Percentiles rank a stretch among this genome's conserved stretches.
These are phyloP conservation scores for Wickerhamomyces queroliae DNA, from an alignment of 805 yeast species.

Conservation along the genomic window DNA sequence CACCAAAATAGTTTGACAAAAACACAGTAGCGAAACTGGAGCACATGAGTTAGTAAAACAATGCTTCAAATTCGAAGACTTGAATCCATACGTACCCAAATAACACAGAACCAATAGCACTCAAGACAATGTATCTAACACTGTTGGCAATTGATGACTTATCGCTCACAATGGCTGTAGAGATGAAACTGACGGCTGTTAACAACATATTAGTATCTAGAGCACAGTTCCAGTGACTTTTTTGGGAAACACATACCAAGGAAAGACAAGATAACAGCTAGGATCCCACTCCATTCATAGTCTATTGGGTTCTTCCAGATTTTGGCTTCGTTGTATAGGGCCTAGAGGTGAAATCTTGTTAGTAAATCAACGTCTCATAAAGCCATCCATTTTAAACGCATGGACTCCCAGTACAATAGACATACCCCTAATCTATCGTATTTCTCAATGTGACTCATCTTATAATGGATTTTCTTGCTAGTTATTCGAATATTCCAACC, in stretches of 20 bases:
- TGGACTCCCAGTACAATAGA: too few species aligned
- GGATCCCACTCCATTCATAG: not conserved
- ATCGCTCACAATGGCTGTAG: conserved; percentile 5
- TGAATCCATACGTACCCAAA: conserved; percentile 28
- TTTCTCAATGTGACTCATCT: not conserved
- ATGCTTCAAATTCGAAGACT: not conserved
- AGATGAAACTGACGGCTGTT: conserved; percentile 4
- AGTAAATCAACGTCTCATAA: not conserved
- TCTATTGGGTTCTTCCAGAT: not conserved
- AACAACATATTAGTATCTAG: not conserved
- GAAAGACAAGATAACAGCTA: not conserved
- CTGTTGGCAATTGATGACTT: conserved; percentile 8
- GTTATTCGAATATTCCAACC: too few species aligned
- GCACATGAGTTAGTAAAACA: not conserved
- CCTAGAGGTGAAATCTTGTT: not conserved
- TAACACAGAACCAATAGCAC: conserved; percentile 28
- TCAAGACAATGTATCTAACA: conserved; percentile 18
- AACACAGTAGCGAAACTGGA: conserved; percentile 32
- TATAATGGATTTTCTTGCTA: not conserved
- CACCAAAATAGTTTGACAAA: conserved; percentile 38
- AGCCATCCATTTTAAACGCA: too few species aligned
- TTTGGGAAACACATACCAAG: not conserved
- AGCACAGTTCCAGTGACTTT: not conserved
- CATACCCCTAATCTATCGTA: not conserved
- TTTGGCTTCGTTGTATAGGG: not conserved